Evolutionary conservation across 441 rosid genomes (phyloP).

Genomic region (Cnidoscolus chayamansa): DNA sequence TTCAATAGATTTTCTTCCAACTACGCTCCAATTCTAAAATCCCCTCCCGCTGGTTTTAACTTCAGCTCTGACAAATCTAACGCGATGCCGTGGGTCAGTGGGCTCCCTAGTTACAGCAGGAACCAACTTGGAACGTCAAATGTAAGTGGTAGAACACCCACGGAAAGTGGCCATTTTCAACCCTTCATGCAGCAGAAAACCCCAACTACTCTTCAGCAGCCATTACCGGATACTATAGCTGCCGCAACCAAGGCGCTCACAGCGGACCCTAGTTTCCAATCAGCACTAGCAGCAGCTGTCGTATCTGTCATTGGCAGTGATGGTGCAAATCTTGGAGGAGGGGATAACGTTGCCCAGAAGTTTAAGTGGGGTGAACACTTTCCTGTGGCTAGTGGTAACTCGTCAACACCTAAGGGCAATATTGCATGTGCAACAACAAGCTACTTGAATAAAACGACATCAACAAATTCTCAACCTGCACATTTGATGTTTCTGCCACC

Average conservation of each 20-base stretch:
- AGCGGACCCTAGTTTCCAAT: conserved; percentile 74
- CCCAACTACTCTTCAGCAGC: conserved; percentile 29
- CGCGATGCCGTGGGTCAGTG: conserved; percentile 41
- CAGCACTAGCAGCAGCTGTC: conserved; percentile 70
- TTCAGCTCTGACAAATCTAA: conserved; percentile 43
- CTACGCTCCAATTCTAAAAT: conserved; percentile 29
- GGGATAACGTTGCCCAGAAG: conserved; percentile 25
- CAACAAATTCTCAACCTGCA: conserved; percentile 27
- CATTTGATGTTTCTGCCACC: conserved; percentile 36
- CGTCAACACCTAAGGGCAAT: conserved; percentile 18
- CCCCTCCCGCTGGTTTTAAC: conserved; percentile 43
- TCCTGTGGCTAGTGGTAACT: conserved; percentile 24
- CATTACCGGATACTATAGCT: conserved; percentile 47
- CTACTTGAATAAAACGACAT: conserved; percentile 35
- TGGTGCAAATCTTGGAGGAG: conserved; percentile 17
- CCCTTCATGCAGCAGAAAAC: conserved; percentile 39
- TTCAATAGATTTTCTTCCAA: conserved; percentile 33
- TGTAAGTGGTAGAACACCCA: conserved; percentile 35
- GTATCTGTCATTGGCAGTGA: conserved; percentile 57
- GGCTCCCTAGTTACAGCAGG: conserved; percentile 36
- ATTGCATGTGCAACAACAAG: conserved; percentile 37
- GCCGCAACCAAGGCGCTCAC: conserved; percentile 69
- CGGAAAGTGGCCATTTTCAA: conserved; percentile 33
- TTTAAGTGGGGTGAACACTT: conserved; percentile 33
- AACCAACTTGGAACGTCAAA: conserved; percentile 36